These are phyloP conservation scores for Xylariaceae sp. DNA, from an alignment of 2,329 filamentous ascomycete genomes.

Conservation along the genomic window DNA sequence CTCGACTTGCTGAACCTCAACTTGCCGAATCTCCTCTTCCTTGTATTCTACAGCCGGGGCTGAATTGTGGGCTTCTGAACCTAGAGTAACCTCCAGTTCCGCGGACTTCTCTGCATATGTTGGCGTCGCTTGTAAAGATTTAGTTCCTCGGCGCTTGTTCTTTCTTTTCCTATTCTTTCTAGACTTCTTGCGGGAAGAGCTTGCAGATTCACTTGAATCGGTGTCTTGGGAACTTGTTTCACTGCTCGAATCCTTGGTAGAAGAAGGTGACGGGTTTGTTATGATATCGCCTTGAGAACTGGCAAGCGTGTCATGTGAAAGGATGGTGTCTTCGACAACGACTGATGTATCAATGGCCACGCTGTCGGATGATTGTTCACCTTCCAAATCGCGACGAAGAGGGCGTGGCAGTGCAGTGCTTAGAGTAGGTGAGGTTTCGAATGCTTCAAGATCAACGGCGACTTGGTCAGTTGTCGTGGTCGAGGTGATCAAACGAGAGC, in stretches of 20 bases:
- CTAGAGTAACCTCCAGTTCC: not conserved
- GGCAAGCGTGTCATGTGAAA: not conserved
- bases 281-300: not conserved
- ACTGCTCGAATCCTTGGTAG: not conserved
- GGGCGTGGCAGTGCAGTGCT: constrained; percentile 5
- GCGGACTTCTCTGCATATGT: not conserved
- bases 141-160: constrained; percentile 24
- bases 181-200: constrained; percentile 19
- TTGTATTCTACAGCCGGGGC: not conserved
- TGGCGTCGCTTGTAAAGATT: constrained; percentile 1
- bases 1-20: too few species aligned
- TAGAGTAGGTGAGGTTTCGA: constrained; percentile 15
- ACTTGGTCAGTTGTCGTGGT: constrained; percentile 34
- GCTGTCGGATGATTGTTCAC: constrained; percentile 4
- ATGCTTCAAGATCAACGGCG: constrained; percentile 14
- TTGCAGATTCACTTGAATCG: constrained; percentile 6
- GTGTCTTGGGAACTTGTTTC: constrained; percentile 11
- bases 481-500: constrained; percentile 39
- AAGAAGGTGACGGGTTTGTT: constrained; percentile 2
- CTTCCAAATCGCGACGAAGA: constrained; percentile 6
- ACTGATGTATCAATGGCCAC: constrained; percentile 3
- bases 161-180: constrained; percentile 41
- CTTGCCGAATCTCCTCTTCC: not conserved
- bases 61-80: not conserved
- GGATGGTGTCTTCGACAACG: not conserved